Evolutionary conservation across 805 yeast species (phyloP), one percentile per base, ranked within the genome.

Genomic region (Vanderwaltozyma polyspora): DNA sequence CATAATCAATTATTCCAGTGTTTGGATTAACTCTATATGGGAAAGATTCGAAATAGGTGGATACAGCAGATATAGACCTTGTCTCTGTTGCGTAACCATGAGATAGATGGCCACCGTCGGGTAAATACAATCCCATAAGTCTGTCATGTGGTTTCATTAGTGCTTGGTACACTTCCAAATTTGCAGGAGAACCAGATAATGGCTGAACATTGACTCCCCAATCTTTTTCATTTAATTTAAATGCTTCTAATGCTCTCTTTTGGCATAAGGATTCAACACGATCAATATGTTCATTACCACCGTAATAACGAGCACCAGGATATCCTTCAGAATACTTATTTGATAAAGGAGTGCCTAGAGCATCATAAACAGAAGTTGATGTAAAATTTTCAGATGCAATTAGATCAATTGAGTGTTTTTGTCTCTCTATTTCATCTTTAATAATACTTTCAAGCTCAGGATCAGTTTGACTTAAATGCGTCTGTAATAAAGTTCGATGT

Each of bases 191-290:
- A 39, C 98, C 98, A 19, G 94, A 82, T 51, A 91, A 70, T 31
- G 96, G 75, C 67, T 91, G 98, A 29, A 91, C 98, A 57, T 91
- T 91, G 48, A 87, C 96, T 38, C 98, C 98, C 98, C 98, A 91
- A 59, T 76, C 68, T 48, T 74, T 85, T 31, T 87, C 68, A 53
- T 76, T 73, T 41, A 89, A 67, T 46, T 70, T 65, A 67, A 91
- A 91, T 7, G 96, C 95, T 48, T 80, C 76, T 44, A 91, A 70
- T 31, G 98, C 98, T 66, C 98, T 80, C 55, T 81, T 66, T 68
- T 87, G 97, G 66, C 98, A 91, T 53, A 91, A 67, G 22, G 73
- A 61, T 68, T 91, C 98, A 59, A 87, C 85, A 62, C 82, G 77
- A 68, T 91, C 98, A 46, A 91, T 91, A 65, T 80, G 79, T 71